Percentiles rank a stretch among this genome's conserved stretches.
Conservation (phyloP, 495 filamentous ascomycete species). For the Lophium mytilinum region DNA sequence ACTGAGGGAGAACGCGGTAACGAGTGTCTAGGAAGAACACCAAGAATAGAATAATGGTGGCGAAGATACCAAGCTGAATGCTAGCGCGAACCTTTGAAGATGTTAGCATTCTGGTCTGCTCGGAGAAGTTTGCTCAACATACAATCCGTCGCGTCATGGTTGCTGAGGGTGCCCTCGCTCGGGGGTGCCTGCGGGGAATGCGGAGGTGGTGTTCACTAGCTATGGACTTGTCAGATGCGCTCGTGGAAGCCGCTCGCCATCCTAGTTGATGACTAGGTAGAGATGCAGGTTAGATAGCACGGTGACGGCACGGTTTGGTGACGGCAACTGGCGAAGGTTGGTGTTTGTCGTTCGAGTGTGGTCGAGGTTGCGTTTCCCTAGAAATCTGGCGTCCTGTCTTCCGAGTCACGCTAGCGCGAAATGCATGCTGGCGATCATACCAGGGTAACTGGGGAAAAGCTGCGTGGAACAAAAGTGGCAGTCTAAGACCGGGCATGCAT, state of each 20-base stretch:
- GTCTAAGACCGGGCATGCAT: no score
- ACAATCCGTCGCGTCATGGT: conserved; percentile 43
- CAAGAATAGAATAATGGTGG: conserved; percentile 53
- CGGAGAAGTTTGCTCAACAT: conserved; percentile 5
- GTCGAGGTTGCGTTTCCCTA: no score
- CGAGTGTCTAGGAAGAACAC: conserved; percentile 35
- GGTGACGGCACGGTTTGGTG: no score
- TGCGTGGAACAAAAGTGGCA: no score
- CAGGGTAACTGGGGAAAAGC: no score
- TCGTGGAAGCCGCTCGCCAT: background rate
- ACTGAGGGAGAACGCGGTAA: conserved; percentile 47
- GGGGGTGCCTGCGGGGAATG: background rate
- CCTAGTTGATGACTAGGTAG: background rate
- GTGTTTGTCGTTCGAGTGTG: no score
- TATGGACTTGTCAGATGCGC: background rate
- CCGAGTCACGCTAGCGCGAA: no score
- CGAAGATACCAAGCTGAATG: conserved; percentile 65
- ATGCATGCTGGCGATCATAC: no score
- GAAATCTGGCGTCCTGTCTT: no score
- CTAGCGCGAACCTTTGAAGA: conserved; percentile 64
- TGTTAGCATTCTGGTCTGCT: conserved; percentile 12
- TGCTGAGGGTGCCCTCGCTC: background rate
- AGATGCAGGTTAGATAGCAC: no score
- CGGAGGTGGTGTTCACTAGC: background rate
- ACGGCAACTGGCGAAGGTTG: no score